phyloP scores from a whole-genome alignment of 164 flowering plant species.

The Warburgia ugandensis region DNA sequence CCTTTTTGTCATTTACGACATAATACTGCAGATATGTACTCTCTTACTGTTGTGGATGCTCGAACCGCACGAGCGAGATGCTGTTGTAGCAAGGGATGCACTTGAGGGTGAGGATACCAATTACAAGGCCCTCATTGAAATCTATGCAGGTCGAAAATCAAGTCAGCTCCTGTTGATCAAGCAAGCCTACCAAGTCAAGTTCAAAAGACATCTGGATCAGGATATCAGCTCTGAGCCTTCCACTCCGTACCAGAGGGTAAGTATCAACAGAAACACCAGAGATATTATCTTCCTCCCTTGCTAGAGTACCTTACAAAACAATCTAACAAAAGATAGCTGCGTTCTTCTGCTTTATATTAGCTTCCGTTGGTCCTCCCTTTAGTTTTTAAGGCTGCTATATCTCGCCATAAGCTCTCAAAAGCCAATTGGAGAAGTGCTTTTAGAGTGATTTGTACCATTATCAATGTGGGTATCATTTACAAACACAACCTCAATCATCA shows the following conservation, averaged over 20 bases:
- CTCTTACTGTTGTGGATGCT: conserved; percentile 41
- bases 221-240: conserved; percentile 57
- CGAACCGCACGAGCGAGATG: conserved; percentile 52
- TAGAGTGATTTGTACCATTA: too few species aligned
- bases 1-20: not conserved
- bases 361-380: not conserved
- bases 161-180: conserved; percentile 50
- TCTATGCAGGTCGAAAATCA: conserved; percentile 55
- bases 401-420: not conserved
- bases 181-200: conserved; percentile 48
- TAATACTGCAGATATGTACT: conserved; percentile 4
- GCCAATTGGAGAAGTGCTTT: too few species aligned
- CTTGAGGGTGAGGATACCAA: conserved; percentile 28
- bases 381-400: not conserved
- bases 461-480: too few species aligned
- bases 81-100: conserved; percentile 44
- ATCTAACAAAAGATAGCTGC: not conserved
- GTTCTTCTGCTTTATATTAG: not conserved
- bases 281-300: not conserved
- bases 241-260: conserved; percentile 55
- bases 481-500: too few species aligned
- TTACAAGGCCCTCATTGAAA: conserved; percentile 48
- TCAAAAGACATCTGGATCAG: conserved; percentile 45
- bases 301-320: not conserved
- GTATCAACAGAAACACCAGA: not conserved